phyloP scores from a whole-genome alignment of 148 eudicot genomes.

The Suaeda aralocaspica region DNA sequence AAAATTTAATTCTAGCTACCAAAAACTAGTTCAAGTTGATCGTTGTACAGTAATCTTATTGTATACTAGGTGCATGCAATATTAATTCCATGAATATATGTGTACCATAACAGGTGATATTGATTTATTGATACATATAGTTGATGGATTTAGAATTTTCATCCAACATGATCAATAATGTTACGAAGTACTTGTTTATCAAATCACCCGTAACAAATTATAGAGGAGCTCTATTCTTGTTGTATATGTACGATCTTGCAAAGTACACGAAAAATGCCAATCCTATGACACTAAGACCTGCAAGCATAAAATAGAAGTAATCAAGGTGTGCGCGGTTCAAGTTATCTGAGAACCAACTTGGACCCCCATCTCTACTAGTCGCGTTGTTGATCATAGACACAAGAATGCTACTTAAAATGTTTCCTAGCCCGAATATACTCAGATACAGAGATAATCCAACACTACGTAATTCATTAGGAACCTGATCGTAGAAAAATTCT shows the following conservation, averaged over 20 bases:
- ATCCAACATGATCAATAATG: too few species aligned
- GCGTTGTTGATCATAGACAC: conserved; percentile 36
- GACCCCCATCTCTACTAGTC: conserved; percentile 30
- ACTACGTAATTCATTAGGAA: conserved; percentile 47
- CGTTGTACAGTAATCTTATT: too few species aligned
- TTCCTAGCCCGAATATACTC: conserved; percentile 54
- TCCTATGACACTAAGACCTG: conserved; percentile 23
- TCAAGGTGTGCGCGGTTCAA: conserved; percentile 51
- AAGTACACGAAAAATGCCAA: conserved; percentile 24
- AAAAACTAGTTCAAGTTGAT: too few species aligned
- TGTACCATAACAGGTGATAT: too few species aligned
- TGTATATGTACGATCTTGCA: conserved; percentile 18
- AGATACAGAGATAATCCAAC: conserved; percentile 49
- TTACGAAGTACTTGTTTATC: too few species aligned
- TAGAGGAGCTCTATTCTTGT: too few species aligned
- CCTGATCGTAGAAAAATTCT: conserved; percentile 59
- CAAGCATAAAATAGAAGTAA: conserved; percentile 46
- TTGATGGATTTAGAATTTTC: too few species aligned
- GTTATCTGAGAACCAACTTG: conserved; percentile 48
- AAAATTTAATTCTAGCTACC: too few species aligned
- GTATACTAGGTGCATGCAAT: too few species aligned
- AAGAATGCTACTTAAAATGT: conserved; percentile 49
- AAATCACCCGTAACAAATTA: too few species aligned
- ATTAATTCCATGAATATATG: too few species aligned
- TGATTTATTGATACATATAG: too few species aligned